phyloP scores from a whole-genome alignment of 805 yeast species.

The Myxozyma vanderwaltii region DNA sequence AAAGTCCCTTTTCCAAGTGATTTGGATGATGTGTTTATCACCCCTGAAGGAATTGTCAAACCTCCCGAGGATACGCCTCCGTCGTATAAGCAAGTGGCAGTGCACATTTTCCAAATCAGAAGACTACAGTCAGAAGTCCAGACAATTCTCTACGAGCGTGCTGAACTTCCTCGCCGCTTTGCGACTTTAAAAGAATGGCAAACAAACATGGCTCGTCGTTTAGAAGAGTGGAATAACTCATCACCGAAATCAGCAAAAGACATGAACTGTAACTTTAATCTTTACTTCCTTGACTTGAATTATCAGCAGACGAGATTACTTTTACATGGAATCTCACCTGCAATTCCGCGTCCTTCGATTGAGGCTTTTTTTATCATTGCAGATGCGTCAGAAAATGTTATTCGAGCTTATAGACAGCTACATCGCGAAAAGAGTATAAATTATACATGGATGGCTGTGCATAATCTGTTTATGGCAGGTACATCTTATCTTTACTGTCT shows the following conservation, averaged over 20 bases:
- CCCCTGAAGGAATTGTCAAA: slow-evolving; percentile 40
- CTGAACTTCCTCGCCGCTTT: slow-evolving; percentile 69
- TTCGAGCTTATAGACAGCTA: slow-evolving; percentile 62
- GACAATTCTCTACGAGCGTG: slow-evolving; percentile 66
- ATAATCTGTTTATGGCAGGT: slow-evolving; percentile 85
- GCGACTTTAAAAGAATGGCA: slow-evolving; percentile 64
- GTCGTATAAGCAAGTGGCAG: slow-evolving; percentile 67
- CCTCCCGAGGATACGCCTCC: slow-evolving; percentile 36
- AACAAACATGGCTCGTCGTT: slow-evolving; percentile 49
- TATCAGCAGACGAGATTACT: slow-evolving; percentile 73
- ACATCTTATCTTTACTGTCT: slow-evolving; percentile 78
- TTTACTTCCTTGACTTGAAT: slow-evolving; percentile 70
- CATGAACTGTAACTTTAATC: slow-evolving; percentile 75
- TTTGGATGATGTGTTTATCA: slow-evolving; percentile 70
- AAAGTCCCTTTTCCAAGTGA: slow-evolving; percentile 70
- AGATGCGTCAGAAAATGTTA: slow-evolving; percentile 66
- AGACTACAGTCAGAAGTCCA: slow-evolving; percentile 78
- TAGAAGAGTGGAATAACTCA: slow-evolving; percentile 63
- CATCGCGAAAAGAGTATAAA: slow-evolving; percentile 62
- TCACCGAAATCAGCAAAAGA: slow-evolving; percentile 58
- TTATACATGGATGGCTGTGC: slow-evolving; percentile 93
- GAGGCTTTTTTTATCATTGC: slow-evolving; percentile 60
- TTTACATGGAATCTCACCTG: slow-evolving; percentile 78
- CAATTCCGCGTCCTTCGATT: slow-evolving; percentile 54
- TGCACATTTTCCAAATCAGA: slow-evolving; percentile 69